Conservation (phyloP, 306 rosid species). For the Glycine soja region DNA sequence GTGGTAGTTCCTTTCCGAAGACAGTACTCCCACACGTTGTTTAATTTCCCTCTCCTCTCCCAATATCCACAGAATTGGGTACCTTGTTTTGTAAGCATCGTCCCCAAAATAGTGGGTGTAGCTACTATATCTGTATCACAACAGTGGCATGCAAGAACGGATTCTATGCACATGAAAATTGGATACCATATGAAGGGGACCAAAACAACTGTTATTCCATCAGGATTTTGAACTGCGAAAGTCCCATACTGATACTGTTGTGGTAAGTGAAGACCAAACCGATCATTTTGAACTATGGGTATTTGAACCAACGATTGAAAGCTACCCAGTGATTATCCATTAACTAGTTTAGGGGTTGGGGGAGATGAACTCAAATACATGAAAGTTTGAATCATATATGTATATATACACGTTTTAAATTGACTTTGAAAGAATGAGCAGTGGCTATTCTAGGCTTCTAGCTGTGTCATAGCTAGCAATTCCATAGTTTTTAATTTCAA, state of each 20-base stretch:
- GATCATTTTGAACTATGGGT: constrained; percentile 39
- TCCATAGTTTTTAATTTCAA: background rate
- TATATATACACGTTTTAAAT: constrained; percentile 40
- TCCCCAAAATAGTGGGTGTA: constrained; percentile 7
- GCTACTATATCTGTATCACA: constrained; percentile 28
- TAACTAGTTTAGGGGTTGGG: constrained; percentile 33
- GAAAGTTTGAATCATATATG: background rate
- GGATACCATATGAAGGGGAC: constrained; percentile 32
- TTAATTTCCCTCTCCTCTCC: background rate
- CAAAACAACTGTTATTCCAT: constrained; percentile 42
- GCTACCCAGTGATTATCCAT: constrained; percentile 29
- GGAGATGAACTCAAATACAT: constrained; percentile 38
- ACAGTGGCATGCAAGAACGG: constrained; percentile 44
- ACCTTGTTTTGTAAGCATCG: constrained; percentile 12
- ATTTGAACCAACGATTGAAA: background rate
- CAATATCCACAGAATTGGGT: constrained; percentile 17
- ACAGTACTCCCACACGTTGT: constrained; percentile 18
- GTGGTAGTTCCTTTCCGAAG: constrained; percentile 25
- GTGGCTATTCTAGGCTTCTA: no score
- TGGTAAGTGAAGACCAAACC: constrained; percentile 53
- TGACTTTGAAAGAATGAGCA: constrained; percentile 35
- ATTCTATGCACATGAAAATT: constrained; percentile 38
- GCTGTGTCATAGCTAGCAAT: background rate
- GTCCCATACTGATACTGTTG: constrained; percentile 17
- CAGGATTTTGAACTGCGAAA: constrained; percentile 25